These are phyloP conservation scores for Cyphellophora attinorum DNA, from an alignment of 2,329 filamentous ascomycete genomes.

Conservation along the genomic window DNA sequence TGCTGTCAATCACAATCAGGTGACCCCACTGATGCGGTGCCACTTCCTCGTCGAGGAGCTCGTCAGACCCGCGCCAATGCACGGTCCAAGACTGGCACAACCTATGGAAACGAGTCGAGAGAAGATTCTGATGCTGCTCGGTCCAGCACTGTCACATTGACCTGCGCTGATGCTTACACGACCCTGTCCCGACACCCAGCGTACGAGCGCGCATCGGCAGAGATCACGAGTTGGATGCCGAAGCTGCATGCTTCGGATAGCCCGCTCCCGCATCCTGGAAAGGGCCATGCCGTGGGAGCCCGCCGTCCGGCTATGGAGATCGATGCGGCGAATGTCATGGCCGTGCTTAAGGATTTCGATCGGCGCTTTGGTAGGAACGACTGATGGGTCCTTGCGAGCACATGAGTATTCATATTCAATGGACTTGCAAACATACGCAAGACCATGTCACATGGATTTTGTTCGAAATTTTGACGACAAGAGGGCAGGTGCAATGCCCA, in stretches of 20 bases:
- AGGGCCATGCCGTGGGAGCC: slow-evolving; percentile 7
- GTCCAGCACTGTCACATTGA: slow-evolving; percentile 44
- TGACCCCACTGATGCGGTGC: too few species aligned
- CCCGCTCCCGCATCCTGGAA: background rate
- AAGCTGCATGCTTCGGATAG: slow-evolving; percentile 52
- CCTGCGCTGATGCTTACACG: slow-evolving; percentile 69
- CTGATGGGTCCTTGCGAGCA: too few species aligned
- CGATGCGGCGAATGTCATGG: slow-evolving; percentile 76
- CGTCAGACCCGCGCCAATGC: too few species aligned
- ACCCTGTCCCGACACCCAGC: slow-evolving; percentile 67
- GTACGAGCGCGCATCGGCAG: slow-evolving; percentile 63
- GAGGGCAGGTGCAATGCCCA: too few species aligned
- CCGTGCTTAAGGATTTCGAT: slow-evolving; percentile 73
- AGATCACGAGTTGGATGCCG: slow-evolving; percentile 67
- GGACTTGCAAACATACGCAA: too few species aligned
- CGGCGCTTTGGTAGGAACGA: slow-evolving; percentile 51
- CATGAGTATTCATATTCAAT: too few species aligned
- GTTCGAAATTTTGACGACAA: too few species aligned
- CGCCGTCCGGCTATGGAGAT: slow-evolving; percentile 60
- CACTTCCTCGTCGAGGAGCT: too few species aligned
- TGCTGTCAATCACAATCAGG: slow-evolving; percentile 42
- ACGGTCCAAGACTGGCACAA: too few species aligned
- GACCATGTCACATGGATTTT: too few species aligned
- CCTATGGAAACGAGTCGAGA: too few species aligned
- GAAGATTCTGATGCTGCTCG: too few species aligned